phyloP scores from a whole-genome alignment of 78 protist species.

The Dictyostelium capitatum region DNA sequence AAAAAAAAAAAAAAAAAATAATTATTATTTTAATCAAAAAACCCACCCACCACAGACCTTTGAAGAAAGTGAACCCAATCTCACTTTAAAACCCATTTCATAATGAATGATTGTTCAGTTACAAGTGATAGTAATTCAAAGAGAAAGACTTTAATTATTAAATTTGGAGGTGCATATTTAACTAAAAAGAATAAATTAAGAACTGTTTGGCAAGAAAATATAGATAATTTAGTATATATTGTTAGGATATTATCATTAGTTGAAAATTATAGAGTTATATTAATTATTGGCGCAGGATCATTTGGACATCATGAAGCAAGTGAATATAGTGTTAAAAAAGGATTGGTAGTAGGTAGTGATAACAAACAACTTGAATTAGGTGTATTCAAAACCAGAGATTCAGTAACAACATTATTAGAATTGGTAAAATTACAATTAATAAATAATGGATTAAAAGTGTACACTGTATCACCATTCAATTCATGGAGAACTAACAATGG shows the following conservation, averaged over 20 bases:
- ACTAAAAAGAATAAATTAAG: slow-evolving; percentile 9
- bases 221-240: slow-evolving; percentile 16
- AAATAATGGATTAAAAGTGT: background rate
- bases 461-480: background rate
- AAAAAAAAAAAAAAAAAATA: background rate
- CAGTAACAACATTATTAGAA: background rate
- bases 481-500: slow-evolving; percentile 13
- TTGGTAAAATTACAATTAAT: background rate
- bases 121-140: too few species aligned
- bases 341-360: background rate
- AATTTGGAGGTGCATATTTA: slow-evolving; percentile 75
- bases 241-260: background rate
- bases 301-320: slow-evolving; percentile 72
- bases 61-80: too few species aligned
- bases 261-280: background rate
- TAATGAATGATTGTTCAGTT: too few species aligned
- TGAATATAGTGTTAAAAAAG: background rate
- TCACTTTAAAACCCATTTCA: too few species aligned
- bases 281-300: slow-evolving; percentile 68
- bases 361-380: background rate
- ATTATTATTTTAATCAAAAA: background rate
- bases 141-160: background rate
- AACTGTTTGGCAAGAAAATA: slow-evolving; percentile 2
- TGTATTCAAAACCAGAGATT: slow-evolving; percentile 4
- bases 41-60: too few species aligned